phyloP scores from a whole-genome alignment of 23 red algal genomes.

The Agarophyton chilense region DNA sequence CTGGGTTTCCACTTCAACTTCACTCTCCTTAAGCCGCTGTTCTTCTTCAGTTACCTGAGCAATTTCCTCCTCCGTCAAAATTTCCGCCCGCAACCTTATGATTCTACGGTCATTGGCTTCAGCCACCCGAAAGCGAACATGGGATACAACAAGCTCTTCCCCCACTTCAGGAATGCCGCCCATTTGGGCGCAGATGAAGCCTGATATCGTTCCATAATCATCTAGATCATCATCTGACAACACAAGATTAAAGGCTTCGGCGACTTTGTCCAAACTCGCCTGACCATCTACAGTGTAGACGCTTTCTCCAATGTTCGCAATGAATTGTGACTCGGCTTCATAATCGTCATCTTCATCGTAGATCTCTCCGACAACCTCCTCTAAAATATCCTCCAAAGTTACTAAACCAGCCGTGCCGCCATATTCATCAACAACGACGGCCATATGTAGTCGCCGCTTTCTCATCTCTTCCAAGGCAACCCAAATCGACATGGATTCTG shows the following conservation, averaged over 20 bases:
- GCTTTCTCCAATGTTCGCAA: slow-evolving; percentile 35
- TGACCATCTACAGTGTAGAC: slow-evolving; percentile 83
- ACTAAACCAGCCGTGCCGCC: slow-evolving; percentile 97
- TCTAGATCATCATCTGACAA: slow-evolving; percentile 82
- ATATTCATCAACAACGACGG: slow-evolving; percentile 99
- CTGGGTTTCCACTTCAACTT: background rate
- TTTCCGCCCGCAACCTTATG: slow-evolving; percentile 62
- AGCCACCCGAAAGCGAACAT: slow-evolving; percentile 76
- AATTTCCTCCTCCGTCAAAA: slow-evolving; percentile 62
- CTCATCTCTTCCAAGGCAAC: slow-evolving; percentile 95
- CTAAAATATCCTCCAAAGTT: slow-evolving; percentile 98
- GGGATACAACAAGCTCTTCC: slow-evolving; percentile 61
- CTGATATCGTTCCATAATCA: slow-evolving; percentile 97
- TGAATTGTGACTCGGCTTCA: slow-evolving; percentile 75
- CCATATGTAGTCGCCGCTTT: slow-evolving; percentile 91
- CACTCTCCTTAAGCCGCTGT: slow-evolving; percentile 16
- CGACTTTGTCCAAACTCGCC: slow-evolving; percentile 85
- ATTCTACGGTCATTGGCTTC: slow-evolving; percentile 96
- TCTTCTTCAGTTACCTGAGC: slow-evolving; percentile 30
- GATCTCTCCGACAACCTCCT: slow-evolving; percentile 99
- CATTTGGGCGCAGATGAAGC: slow-evolving; percentile 90
- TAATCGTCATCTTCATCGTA: slow-evolving; percentile 99
- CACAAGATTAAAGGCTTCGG: slow-evolving; percentile 64
- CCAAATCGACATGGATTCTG: slow-evolving; percentile 95
- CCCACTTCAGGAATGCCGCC: slow-evolving; percentile 86